phyloP scores from a whole-genome alignment of 225 moss, liverwort and hornwort species.

The Thuidium tamariscinum region DNA sequence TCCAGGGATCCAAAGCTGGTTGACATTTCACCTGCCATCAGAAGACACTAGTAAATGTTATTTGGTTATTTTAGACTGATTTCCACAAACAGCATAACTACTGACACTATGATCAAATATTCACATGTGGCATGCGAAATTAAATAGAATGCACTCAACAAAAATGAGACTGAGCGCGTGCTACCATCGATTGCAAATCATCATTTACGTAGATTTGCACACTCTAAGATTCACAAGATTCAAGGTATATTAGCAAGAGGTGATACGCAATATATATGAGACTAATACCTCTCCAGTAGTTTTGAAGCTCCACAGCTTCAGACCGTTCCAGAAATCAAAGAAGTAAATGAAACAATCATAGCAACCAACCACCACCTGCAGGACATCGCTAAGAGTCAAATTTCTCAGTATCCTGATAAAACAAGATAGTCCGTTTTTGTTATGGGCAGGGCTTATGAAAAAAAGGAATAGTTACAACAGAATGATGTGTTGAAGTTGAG shows the following conservation, averaged over 20 bases:
- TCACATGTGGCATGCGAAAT: not conserved
- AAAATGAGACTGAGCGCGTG: not conserved
- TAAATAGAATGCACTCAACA: not conserved
- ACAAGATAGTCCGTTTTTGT: not conserved
- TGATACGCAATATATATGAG: not conserved
- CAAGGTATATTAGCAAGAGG: not conserved
- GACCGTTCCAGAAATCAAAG: conserved; percentile 16
- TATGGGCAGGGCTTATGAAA: not conserved
- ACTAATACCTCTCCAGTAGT: conserved; percentile 29
- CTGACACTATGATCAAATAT: not conserved
- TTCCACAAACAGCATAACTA: not conserved
- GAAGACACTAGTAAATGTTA: not conserved
- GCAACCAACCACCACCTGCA: conserved; percentile 39
- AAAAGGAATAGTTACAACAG: not conserved
- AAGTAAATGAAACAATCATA: conserved; percentile 44
- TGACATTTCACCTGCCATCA: conserved; percentile 34
- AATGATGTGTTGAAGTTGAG: not conserved
- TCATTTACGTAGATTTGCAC: not conserved
- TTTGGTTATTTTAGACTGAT: not conserved
- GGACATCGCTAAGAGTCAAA: not conserved
- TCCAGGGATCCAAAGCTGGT: conserved; percentile 34
- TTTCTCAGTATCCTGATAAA: not conserved
- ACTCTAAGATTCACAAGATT: not conserved
- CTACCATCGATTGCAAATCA: not conserved
- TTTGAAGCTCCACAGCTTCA: conserved; percentile 28